phyloP scores from a whole-genome alignment of 352 stramenopile genomes.

The Globisporangium middletonii region DNA sequence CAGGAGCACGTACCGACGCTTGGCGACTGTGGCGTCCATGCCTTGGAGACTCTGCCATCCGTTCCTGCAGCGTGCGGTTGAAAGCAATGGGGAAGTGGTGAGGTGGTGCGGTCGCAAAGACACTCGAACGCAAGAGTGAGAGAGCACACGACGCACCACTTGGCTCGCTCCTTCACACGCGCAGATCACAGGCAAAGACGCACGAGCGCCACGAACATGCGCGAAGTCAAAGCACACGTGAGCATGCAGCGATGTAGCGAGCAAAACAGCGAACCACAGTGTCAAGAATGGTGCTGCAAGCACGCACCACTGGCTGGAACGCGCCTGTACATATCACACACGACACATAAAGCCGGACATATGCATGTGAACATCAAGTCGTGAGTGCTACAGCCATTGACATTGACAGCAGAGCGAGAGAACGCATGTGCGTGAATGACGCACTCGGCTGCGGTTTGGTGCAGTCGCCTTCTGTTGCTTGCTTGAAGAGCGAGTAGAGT shows the following conservation, averaged over 20 bases:
- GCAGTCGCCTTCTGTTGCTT: slow-evolving; percentile 66
- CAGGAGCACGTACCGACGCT: slow-evolving; percentile 45
- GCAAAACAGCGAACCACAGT: no score
- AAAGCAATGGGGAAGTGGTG: no score
- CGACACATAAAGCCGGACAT: neutral
- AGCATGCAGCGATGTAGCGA: neutral
- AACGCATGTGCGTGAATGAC: slow-evolving; percentile 1
- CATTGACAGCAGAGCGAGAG: neutral
- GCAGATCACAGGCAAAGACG: neutral
- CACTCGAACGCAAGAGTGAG: neutral
- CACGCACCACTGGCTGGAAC: slow-evolving; percentile 46
- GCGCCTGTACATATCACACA: slow-evolving; percentile 17
- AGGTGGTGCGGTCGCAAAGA: neutral
- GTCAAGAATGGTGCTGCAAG: neutral
- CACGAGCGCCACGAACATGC: neutral
- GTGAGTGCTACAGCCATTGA: neutral
- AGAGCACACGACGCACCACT: slow-evolving; percentile 30
- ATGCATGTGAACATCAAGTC: neutral
- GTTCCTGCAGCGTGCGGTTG: slow-evolving; percentile 26
- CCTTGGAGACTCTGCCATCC: slow-evolving; percentile 40
- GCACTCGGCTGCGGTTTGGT: slow-evolving; percentile 37
- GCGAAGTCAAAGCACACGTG: neutral
- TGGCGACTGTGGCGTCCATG: slow-evolving; percentile 27
- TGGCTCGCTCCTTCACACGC: slow-evolving; percentile 34
- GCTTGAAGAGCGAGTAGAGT: slow-evolving; percentile 78